phyloP scores from a whole-genome alignment of 2,329 filamentous ascomycete species.

The Trichoderma sp. region DNA sequence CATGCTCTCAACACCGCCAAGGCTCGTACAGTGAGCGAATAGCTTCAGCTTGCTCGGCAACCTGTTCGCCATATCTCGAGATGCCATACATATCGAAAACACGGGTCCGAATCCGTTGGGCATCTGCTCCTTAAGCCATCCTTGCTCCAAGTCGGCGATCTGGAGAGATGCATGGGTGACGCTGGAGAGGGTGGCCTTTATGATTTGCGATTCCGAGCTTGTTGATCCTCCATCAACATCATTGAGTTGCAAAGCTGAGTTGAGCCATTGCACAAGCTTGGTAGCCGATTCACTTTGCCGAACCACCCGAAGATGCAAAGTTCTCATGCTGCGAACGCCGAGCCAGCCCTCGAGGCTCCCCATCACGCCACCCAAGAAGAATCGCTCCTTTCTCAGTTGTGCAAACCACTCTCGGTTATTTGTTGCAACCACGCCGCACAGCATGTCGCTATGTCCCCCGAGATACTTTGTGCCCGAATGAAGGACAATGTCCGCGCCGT shows the following conservation, averaged over 20 bases:
- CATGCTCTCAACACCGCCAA: conserved; percentile 91
- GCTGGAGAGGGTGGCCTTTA: neutral
- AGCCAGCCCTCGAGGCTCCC: conserved; percentile 91
- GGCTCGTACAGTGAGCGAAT: conserved; percentile 92
- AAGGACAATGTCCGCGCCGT: conserved; percentile 84
- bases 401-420: conserved; percentile 57
- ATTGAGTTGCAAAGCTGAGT: conserved; percentile 32
- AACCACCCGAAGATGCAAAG: conserved; percentile 78
- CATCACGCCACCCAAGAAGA: conserved; percentile 79
- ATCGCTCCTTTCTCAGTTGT: conserved; percentile 67
- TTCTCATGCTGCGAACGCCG: conserved; percentile 81
- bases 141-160: conserved; percentile 53
- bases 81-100: conserved; percentile 71
- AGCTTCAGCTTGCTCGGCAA: conserved; percentile 78
- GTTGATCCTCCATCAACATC: conserved; percentile 67
- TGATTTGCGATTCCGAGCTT: conserved; percentile 36
- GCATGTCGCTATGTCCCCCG: conserved; percentile 89
- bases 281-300: conserved; percentile 74
- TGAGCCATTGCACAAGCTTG: conserved; percentile 72
- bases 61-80: conserved; percentile 60
- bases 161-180: conserved; percentile 10
- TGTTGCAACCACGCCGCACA: conserved; percentile 83
- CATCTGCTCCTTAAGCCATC: conserved; percentile 87
- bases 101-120: conserved; percentile 86
- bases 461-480: conserved; percentile 98